Evolutionary conservation across 805 yeast species (phyloP).

Genomic region (Yarrowia porcina): DNA sequence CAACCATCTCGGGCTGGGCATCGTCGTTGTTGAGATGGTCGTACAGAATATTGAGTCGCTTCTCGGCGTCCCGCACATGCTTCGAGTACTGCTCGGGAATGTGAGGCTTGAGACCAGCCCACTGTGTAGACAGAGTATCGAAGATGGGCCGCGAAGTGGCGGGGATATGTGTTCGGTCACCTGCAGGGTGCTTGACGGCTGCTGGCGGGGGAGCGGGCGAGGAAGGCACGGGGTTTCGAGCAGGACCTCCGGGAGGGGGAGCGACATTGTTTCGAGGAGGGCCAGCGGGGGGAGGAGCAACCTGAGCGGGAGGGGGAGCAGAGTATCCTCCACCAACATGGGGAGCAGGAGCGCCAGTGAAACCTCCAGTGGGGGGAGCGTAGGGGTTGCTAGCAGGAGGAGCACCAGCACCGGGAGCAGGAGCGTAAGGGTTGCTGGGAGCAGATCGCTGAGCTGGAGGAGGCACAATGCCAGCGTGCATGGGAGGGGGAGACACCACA

Average conservation of each 20-base stretch:
- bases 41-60: conserved; percentile 71
- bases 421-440: conserved; percentile 40
- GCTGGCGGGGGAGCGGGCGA: conserved; percentile 33
- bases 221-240: conserved; percentile 21
- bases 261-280: conserved; percentile 26
- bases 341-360: conserved; percentile 25
- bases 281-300: conserved; percentile 31
- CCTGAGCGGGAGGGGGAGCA: conserved; percentile 30
- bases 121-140: conserved; percentile 51
- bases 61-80: conserved; percentile 77
- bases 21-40: conserved; percentile 76
- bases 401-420: conserved; percentile 37
- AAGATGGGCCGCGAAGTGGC: conserved; percentile 56
- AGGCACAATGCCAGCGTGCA: conserved; percentile 37
- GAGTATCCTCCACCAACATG: conserved; percentile 5
- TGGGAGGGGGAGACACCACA: conserved; percentile 54
- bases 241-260: conserved; percentile 17
- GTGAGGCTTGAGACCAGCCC: conserved; percentile 62
- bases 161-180: conserved; percentile 69
- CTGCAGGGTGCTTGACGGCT: conserved; percentile 47
- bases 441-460: conserved; percentile 35
- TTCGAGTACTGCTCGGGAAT: conserved; percentile 71
- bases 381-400: conserved; percentile 42
- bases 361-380: conserved; percentile 34
- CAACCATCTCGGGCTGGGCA: conserved; percentile 55